Evolutionary conservation across 2,329 filamentous ascomycete species (phyloP), one percentile per base, ranked within the genome.

Genomic region (Penicillium frequentans): DNA sequence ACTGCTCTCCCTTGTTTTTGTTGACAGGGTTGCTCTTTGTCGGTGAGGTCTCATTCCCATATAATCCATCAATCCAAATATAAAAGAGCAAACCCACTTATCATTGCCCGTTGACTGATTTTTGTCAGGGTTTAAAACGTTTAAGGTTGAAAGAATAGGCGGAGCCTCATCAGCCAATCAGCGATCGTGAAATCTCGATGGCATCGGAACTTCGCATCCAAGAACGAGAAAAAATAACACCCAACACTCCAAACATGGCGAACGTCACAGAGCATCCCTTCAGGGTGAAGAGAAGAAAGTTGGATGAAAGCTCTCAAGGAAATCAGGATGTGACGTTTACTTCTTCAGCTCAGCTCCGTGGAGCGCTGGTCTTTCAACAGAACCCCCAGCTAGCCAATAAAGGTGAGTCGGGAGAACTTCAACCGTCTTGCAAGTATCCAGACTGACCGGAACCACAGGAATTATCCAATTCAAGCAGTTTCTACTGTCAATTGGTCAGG

Each of bases 331-430:
- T 64, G 24, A 59, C 63, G 37, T 73, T 79, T 53, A 74, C 68
- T 26, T 76, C 85, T 37, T 82, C 83, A 61, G 81, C 85, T 52
- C 89, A 95, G 69, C 79, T 95, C 58, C 84, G 83, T 67, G 81
- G 86, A 58, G 79, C 91, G 45, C 81, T 95, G 42, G 75, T 81
- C 54, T 92, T 92, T 68, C 82, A 89, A 63, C 89, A 91, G 74
- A 87, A 91, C 72, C 75, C 86, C 44, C 64, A 65, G 23, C 70
- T 71, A 77, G 80, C 68, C 80, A 85, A 74, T 81, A 88, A 67
- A 84, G 88, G 71, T 89, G 89, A 75, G 88, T 84, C 84, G 75
- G 49, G 75, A 70, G 26, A 26, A 43, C 33, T 49, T 48, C 8
- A 47, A 19, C 21, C 5, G 27, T 9, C 23, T 16, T 23, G 19